Evolutionary conservation across 345 rosid genomes (phyloP).

Genomic region (Aurinia saxatilis): DNA sequence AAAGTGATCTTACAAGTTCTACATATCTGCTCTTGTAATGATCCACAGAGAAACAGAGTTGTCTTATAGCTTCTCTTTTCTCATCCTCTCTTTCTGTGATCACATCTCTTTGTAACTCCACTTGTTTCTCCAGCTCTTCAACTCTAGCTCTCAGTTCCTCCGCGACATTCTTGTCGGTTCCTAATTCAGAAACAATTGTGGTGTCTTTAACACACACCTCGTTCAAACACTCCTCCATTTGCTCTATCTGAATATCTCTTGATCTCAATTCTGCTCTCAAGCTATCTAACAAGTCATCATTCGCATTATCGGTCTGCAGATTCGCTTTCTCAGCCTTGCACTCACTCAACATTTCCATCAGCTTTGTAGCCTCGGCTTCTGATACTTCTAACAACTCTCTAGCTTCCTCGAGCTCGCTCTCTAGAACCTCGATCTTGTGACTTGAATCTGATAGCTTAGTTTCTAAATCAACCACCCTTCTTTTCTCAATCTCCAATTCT

Average conservation of each 20-base stretch:
- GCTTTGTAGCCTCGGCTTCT: conserved; percentile 30
- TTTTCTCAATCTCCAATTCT: conserved; percentile 29
- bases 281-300: conserved; percentile 34
- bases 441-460: conserved; percentile 27
- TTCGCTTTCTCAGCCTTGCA: conserved; percentile 48
- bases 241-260: conserved; percentile 36
- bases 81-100: conserved; percentile 58
- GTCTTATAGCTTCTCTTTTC: conserved; percentile 75
- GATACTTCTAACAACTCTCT: conserved; percentile 29
- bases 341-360: conserved; percentile 35
- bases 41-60: conserved; percentile 78
- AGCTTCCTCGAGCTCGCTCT: conserved; percentile 29
- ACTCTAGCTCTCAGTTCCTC: conserved; percentile 38
- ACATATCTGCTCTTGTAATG: conserved; percentile 59
- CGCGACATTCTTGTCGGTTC: conserved; percentile 18
- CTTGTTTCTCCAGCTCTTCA: conserved; percentile 49
- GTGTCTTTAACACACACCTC: conserved; percentile 29
- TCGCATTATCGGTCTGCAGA: conserved; percentile 36
- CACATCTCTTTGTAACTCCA: conserved; percentile 40
- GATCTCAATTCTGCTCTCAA: conserved; percentile 39
- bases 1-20: conserved; percentile 45
- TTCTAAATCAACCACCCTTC: conserved; percentile 29
- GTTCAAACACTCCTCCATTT: conserved; percentile 48
- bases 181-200: conserved; percentile 30
- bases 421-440: conserved; percentile 20